These are phyloP conservation scores for Xylaria sp. DNA, from an alignment of 2,329 filamentous ascomycete genomes.

Conservation along the genomic window DNA sequence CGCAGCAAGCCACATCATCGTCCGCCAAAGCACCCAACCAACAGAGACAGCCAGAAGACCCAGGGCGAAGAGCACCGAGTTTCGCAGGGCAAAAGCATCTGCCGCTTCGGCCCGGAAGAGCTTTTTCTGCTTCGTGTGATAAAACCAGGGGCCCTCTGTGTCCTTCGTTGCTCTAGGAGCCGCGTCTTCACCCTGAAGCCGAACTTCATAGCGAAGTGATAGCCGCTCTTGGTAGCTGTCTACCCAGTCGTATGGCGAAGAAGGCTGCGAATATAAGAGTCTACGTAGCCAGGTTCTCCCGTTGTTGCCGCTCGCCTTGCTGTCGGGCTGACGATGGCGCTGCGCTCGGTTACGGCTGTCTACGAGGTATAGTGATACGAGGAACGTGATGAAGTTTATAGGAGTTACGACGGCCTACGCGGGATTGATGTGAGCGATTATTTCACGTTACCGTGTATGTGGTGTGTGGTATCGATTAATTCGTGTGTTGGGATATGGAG, in stretches of 20 bases:
- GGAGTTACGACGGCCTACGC: constrained; percentile 67
- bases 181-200: constrained; percentile 8
- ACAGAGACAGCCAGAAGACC: constrained; percentile 48
- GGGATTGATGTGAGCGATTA: not conserved
- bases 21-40: constrained; percentile 19
- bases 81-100: constrained; percentile 71
- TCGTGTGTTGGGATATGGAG: not conserved
- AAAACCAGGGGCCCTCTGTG: constrained; percentile 55
- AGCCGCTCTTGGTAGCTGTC: constrained; percentile 31
- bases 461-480: not conserved
- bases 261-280: constrained; percentile 53
- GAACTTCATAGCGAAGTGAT: not conserved
- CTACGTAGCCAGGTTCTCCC: constrained; percentile 54
- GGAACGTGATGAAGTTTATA: constrained; percentile 70
- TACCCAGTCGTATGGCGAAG: constrained; percentile 53
- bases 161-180: not conserved
- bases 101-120: constrained; percentile 69
- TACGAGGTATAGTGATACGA: constrained; percentile 71
- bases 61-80: constrained; percentile 63
- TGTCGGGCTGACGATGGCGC: constrained; percentile 48
- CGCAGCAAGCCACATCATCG: constrained; percentile 10
- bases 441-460: not conserved
- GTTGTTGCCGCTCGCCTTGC: constrained; percentile 32
- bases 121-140: constrained; percentile 68
- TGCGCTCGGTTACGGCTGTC: constrained; percentile 66